A percentile compares a stretch with the other conserved stretches of the same genome.
phyloP scores from a whole-genome alignment of 495 filamentous ascomycete genomes.

The Neurospora terricola region DNA sequence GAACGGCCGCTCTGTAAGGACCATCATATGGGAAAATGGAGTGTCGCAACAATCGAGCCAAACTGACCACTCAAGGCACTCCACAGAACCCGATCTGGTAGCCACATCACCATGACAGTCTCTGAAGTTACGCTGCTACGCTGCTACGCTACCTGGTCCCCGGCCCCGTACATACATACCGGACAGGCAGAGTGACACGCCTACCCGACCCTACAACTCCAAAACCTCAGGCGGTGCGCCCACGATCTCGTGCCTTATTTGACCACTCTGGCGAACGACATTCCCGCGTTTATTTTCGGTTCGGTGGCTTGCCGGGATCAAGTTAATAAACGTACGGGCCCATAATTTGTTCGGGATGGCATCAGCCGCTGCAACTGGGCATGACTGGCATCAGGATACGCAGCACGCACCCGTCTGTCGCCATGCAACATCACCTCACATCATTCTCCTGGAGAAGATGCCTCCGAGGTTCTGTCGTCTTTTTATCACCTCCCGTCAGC shows the following conservation, averaged over 20 bases:
- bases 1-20: not conserved
- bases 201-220: not conserved
- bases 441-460: not conserved
- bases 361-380: slow-evolving; percentile 11
- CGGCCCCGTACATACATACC: not conserved
- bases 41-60: not conserved
- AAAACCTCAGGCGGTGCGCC: not conserved
- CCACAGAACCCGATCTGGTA: not conserved
- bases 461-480: not conserved
- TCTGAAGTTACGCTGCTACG: not conserved
- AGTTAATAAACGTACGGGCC: not conserved
- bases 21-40: not conserved
- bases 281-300: slow-evolving; percentile 12
- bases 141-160: not conserved
- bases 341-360: slow-evolving; percentile 13
- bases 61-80: not conserved
- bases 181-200: not conserved
- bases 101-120: not conserved
- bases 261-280: not conserved
- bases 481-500: not conserved
- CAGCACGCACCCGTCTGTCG: not conserved
- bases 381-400: not conserved
- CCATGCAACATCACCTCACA: not conserved
- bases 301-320: slow-evolving; percentile 6
- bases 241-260: not conserved